Evolutionary conservation across 2,329 filamentous ascomycete species (phyloP).

Genomic region (Canariomyces notabilis): DNA sequence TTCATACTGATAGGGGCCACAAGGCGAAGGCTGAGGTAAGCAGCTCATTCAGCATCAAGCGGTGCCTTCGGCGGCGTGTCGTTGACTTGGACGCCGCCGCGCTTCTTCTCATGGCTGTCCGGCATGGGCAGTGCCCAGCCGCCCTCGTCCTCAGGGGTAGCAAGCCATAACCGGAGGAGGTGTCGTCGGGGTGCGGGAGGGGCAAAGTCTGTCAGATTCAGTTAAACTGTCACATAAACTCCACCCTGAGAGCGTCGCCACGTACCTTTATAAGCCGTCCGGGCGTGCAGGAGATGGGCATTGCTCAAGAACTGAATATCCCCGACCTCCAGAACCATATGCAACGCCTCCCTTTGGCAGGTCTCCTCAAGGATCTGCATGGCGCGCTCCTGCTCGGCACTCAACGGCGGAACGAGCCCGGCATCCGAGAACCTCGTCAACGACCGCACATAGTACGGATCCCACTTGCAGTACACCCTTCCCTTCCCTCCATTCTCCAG

Average conservation of each 20-base stretch:
- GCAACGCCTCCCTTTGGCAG: slow-evolving; percentile 66
- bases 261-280: slow-evolving; percentile 67
- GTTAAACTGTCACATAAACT: too few relatives aligned
- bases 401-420: slow-evolving; percentile 69
- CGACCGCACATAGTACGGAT: slow-evolving; percentile 81
- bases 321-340: slow-evolving; percentile 82
- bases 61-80: slow-evolving; percentile 69
- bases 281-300: slow-evolving; percentile 71
- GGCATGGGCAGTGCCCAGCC: slow-evolving; percentile 82
- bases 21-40: background rate
- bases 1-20: background rate
- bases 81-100: slow-evolving; percentile 83
- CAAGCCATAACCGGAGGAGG: slow-evolving; percentile 78
- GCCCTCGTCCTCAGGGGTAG: slow-evolving; percentile 74
- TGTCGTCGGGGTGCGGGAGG: slow-evolving; percentile 68
- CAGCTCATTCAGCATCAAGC: slow-evolving; percentile 67
- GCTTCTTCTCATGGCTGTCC: slow-evolving; percentile 78
- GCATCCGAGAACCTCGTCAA: slow-evolving; percentile 67
- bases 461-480: slow-evolving; percentile 78
- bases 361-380: slow-evolving; percentile 68
- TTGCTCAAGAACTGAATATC: slow-evolving; percentile 87
- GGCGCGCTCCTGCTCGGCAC: slow-evolving; percentile 63
- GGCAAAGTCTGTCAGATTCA: slow-evolving; percentile 39
- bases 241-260: too few relatives aligned
- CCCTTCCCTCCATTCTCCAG: slow-evolving; percentile 63